These are phyloP conservation scores for Eucalyptus pauciflora DNA, from an alignment of 345 rosid species.

Conservation along the genomic window DNA sequence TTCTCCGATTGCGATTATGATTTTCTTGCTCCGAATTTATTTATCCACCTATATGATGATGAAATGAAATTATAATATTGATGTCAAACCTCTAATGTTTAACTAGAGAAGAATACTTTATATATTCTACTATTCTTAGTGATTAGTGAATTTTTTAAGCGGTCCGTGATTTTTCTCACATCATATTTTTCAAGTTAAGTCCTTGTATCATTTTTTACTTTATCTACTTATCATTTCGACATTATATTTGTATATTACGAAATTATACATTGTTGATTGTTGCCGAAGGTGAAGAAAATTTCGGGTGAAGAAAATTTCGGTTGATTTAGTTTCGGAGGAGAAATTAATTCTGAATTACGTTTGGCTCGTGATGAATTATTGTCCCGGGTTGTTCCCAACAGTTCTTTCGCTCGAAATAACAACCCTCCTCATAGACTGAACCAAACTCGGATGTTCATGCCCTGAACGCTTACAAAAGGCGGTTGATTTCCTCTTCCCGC, in stretches of 20 bases:
- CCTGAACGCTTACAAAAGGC: background rate
- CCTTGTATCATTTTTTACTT: no score
- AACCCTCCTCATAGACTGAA: background rate
- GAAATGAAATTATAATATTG: no score
- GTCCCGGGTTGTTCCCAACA: no score
- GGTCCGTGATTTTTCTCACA: accelerated
- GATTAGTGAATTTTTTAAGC: accelerated
- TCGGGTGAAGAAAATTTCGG: accelerated
- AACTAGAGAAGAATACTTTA: accelerated
- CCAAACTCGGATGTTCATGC: background rate
- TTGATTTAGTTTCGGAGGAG: accelerated
- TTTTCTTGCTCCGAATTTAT: no score
- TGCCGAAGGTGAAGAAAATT: no score
- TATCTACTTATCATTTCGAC: accelerated
- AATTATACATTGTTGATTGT: no score
- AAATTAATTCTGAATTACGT: no score
- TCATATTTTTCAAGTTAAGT: accelerated
- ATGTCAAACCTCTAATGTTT: no score
- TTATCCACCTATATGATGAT: no score
- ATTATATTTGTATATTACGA: no score
- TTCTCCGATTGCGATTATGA: accelerated
- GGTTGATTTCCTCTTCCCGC: background rate
- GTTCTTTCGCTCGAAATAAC: background rate
- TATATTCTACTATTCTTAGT: accelerated
- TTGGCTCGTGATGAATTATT: no score